A percentile compares a stretch with the other conserved stretches of the same genome.
Evolutionary conservation across 768 basidiomycete genomes (phyloP).

Genomic region (Wakefieldia striispora): DNA sequence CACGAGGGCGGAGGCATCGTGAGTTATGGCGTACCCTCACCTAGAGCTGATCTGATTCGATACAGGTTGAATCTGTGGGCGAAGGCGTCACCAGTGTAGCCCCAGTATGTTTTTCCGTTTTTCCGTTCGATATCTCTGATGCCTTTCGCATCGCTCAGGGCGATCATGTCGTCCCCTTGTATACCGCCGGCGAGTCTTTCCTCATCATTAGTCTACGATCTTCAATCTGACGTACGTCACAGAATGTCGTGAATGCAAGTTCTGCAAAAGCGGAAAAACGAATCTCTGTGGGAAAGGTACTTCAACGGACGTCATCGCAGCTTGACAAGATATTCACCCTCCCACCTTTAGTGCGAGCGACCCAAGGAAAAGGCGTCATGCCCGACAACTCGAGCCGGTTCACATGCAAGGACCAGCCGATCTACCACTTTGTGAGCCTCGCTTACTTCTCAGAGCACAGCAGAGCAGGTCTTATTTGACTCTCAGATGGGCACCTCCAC

Average conservation of each 20-base stretch:
- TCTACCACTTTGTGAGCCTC: slow-evolving; percentile 84
- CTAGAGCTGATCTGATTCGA: slow-evolving; percentile 1
- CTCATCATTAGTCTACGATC: neutral
- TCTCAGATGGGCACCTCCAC: slow-evolving; percentile 96
- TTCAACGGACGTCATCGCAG: neutral
- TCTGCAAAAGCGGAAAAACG: slow-evolving; percentile 98
- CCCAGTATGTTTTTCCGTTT: slow-evolving; percentile 37
- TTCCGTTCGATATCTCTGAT: neutral
- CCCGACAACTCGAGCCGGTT: slow-evolving; percentile 88
- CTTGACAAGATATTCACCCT: neutral
- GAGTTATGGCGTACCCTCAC: slow-evolving; percentile 29
- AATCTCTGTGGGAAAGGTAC: slow-evolving; percentile 95
- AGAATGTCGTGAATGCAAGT: slow-evolving; percentile 97
- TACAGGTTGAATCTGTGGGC: slow-evolving; percentile 93
- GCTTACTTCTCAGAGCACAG: neutral
- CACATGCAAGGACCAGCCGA: slow-evolving; percentile 80
- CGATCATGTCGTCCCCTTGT: slow-evolving; percentile 96
- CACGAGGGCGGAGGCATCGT: slow-evolving; percentile 94
- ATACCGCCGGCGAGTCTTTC: slow-evolving; percentile 76
- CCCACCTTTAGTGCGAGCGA: slow-evolving; percentile 67
- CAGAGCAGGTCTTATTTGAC: neutral
- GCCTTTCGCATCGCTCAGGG: slow-evolving; percentile 42
- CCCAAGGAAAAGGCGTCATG: slow-evolving; percentile 94
- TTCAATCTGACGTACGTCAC: slow-evolving; percentile 6
- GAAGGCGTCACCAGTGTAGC: slow-evolving; percentile 86